Evolutionary conservation across 352 stramenopile species (phyloP).

Genomic region (Globisporangium cylindrosporum): DNA sequence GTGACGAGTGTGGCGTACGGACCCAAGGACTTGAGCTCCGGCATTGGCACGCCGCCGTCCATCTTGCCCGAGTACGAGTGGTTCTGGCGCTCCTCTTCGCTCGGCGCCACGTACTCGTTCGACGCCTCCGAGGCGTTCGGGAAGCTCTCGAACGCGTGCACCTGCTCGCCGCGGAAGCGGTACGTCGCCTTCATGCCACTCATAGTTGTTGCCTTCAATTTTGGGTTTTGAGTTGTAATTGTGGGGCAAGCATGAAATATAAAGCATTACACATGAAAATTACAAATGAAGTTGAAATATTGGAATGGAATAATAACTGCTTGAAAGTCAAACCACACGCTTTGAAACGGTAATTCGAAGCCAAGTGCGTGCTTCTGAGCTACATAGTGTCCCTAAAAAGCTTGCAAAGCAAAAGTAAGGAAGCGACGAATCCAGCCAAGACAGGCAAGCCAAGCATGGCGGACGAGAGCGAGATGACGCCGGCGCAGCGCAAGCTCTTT

Average conservation of each 20-base stretch:
- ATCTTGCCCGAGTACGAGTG: conserved; percentile 69
- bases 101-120: neutral
- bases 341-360: neutral
- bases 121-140: conserved; percentile 13
- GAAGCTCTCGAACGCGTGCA: conserved; percentile 73
- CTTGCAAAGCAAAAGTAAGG: neutral
- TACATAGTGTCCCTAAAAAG: too few species aligned
- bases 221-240: too few species aligned
- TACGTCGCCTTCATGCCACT: conserved; percentile 63
- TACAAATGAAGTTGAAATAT: too few species aligned
- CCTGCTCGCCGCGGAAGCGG: conserved; percentile 63
- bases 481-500: conserved; percentile 79
- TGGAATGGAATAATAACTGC: too few species aligned
- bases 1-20: conserved; percentile 55
- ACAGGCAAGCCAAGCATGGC: conserved; percentile 18
- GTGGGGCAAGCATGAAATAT: too few species aligned
- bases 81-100: conserved; percentile 46
- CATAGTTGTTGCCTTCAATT: neutral
- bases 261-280: too few species aligned
- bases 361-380: neutral
- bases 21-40: conserved; percentile 26
- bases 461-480: conserved; percentile 61
- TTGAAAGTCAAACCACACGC: too few species aligned
- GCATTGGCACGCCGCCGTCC: conserved; percentile 53
- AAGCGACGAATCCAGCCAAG: conserved; percentile 1